Conservation (phyloP, 148 eudicot species). For the Cornus kousa region DNA sequence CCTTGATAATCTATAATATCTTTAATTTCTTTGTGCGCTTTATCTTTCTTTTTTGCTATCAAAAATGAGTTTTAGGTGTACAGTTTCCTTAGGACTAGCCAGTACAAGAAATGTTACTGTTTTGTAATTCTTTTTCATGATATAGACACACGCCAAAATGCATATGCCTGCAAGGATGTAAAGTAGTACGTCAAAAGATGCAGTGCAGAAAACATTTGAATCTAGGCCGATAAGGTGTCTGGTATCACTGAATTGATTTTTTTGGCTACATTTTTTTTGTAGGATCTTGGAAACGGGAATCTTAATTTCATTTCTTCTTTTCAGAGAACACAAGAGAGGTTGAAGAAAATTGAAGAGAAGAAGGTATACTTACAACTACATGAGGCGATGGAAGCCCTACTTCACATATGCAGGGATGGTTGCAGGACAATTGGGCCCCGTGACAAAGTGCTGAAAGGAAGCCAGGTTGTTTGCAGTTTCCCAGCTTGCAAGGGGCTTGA, state of each 20-base stretch:
- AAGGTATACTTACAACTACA: slow-evolving; percentile 61
- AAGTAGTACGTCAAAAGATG: background rate
- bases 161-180: background rate
- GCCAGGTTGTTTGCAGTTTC: slow-evolving; percentile 49
- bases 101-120: background rate
- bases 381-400: slow-evolving; percentile 77
- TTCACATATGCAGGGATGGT: slow-evolving; percentile 82
- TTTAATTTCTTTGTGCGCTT: background rate
- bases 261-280: background rate
- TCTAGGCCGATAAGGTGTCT: background rate
- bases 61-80: background rate
- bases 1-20: background rate
- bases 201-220: background rate
- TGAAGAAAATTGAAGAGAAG: slow-evolving; percentile 54
- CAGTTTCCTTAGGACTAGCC: background rate
- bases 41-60: background rate
- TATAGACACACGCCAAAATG: slow-evolving; percentile 4
- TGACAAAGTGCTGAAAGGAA: slow-evolving; percentile 58
- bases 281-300: background rate
- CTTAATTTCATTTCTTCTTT: slow-evolving; percentile 8
- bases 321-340: slow-evolving; percentile 67
- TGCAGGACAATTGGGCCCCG: slow-evolving; percentile 79
- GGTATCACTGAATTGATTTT: background rate
- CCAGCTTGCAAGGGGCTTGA: slow-evolving; percentile 75
- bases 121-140: background rate